phyloP scores from a whole-genome alignment of 176 grass and related monocot species.

The Zea mays region Zm-B73-REFERENCE-NAM-5.0 NC_050099.1:42052001-42052500 shows the following conservation, averaged over 20 bases:
- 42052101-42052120: constrained; percentile 41
- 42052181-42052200: constrained; percentile 43
- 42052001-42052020: constrained; percentile 37
- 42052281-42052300: not conserved
- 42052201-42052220: constrained; percentile 48
- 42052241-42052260: constrained; percentile 58
- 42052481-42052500: not conserved
- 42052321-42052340: not conserved
- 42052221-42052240: constrained; percentile 21
- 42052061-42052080: constrained; percentile 34
- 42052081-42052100: constrained; percentile 36
- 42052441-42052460: not conserved
- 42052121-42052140: constrained; percentile 45
- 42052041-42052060: constrained; percentile 37
- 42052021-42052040: constrained; percentile 40
- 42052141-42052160: constrained; percentile 53
- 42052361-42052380: not conserved
- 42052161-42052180: constrained; percentile 43
- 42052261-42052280: not conserved
- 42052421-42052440: not conserved
- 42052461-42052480: not conserved
- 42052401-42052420: not conserved
- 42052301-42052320: not conserved
- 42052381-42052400: not conserved
- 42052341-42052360: not conserved